Evolutionary conservation across 179 eudicot genomes (phyloP), one percentile per base, ranked within the genome.

Genomic region (Beta macrorhiza): DNA sequence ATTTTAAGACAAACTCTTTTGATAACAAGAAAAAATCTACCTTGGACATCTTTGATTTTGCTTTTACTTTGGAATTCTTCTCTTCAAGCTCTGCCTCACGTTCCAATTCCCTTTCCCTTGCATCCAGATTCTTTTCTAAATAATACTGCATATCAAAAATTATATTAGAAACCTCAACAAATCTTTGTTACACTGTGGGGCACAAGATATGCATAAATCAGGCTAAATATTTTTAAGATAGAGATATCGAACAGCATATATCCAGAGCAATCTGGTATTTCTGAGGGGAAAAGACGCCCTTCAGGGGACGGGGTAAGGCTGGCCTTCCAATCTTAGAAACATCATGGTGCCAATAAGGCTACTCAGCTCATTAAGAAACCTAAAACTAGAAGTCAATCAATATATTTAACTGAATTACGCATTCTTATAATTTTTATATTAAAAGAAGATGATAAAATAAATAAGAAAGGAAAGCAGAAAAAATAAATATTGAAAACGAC

Each of bases 1-100:
- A 57, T 42, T 32, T 67, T 14, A 25, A 25, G 45, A 73, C 11
- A 17, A 20, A 56, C 15, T 42, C 51, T 15, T 47, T 55, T 45
- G 32, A 53, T 14, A 61, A 45, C 64, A 13, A 72, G 22, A 29
- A 67, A 2, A 8, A 73, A 78, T 61, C 20, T 87, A 92, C 99
- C 97, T 97, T 94, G 25, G 97, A 87, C 99, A 94, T 92, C 90
- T 97, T 97, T 59, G 95, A 91, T 87, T 97, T 97, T 79, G 97
- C 93, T 90, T 96, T 97, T 47, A 86, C 90, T 87, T 97, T 97
- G 16, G 95, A 89, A 80, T 94, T 83, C 88, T 91, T 94, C 74
- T 94, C 98, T 70, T 96, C 95, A 13, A 96, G 89, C 82, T 94
- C 95, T 72, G 90, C 97, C 85, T 94, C 99, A 5, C 97, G 89